Percentiles rank a stretch among this genome's conserved stretches.
Conservation (phyloP, 1,284 basidiomycete genomes). For the Ustilago curta region DNA sequence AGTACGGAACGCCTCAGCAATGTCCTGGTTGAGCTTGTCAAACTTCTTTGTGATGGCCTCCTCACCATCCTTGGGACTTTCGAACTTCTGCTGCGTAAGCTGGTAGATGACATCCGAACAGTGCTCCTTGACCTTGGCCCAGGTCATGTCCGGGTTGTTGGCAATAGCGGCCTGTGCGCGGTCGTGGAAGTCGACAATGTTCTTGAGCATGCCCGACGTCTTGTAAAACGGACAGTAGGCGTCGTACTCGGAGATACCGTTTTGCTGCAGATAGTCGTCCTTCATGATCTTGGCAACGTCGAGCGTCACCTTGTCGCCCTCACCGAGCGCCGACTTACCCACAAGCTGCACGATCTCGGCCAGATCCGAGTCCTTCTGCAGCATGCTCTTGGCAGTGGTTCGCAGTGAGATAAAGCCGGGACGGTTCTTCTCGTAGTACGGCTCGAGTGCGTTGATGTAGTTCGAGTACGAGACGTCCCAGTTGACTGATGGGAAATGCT, state of each 20-base stretch:
- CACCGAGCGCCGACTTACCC: slow-evolving; percentile 96
- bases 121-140: slow-evolving; percentile 88
- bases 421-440: slow-evolving; percentile 86
- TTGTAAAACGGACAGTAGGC: slow-evolving; percentile 89
- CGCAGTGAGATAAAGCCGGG: slow-evolving; percentile 94
- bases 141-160: slow-evolving; percentile 85
- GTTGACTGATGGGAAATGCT: slow-evolving; percentile 98
- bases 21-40: slow-evolving; percentile 65
- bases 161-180: slow-evolving; percentile 82
- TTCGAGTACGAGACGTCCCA: slow-evolving; percentile 99
- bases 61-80: slow-evolving; percentile 73
- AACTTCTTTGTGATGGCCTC: slow-evolving; percentile 61
- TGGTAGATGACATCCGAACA: slow-evolving; percentile 91
- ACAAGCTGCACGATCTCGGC: slow-evolving; percentile 99
- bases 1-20: slow-evolving; percentile 66
- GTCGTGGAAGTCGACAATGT: slow-evolving; percentile 96
- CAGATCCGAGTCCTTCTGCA: slow-evolving; percentile 98
- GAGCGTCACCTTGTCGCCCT: slow-evolving; percentile 97
- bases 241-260: slow-evolving; percentile 98
- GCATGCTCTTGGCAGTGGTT: slow-evolving; percentile 90
- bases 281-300: slow-evolving; percentile 96
- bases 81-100: slow-evolving; percentile 98
- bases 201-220: slow-evolving; percentile 89
- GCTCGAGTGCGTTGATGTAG: slow-evolving; percentile 93
- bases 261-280: slow-evolving; percentile 97